Conservation (phyloP, 2,329 filamentous ascomycete genomes). For the Pleomassaria siparia region DNA sequence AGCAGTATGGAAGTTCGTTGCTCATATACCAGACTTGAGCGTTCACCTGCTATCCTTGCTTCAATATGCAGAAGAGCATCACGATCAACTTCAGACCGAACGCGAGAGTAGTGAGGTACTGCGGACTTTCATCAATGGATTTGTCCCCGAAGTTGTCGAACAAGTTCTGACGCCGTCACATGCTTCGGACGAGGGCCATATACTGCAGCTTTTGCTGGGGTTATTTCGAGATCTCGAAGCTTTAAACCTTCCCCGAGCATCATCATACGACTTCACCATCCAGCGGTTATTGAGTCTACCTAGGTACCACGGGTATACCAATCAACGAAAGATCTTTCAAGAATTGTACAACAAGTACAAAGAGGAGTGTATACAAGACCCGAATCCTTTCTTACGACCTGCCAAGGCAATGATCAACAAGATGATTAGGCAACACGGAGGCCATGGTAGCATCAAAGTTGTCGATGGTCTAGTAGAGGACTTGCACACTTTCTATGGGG, state of each 20-base stretch:
- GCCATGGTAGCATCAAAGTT: conserved; percentile 15
- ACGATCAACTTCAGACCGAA: conserved; percentile 23
- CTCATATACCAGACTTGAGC: conserved; percentile 25
- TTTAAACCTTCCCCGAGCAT: conserved; percentile 18
- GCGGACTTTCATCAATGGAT: conserved; percentile 26
- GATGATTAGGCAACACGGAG: conserved; percentile 24
- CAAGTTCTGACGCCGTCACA: conserved; percentile 19
- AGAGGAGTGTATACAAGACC: conserved; percentile 11
- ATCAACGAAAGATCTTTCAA: conserved; percentile 27
- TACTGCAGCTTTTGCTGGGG: conserved; percentile 26
- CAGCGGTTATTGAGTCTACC: conserved; percentile 25
- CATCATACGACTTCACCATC: conserved; percentile 32
- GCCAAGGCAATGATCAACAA: conserved; percentile 19
- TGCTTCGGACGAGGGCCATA: conserved; percentile 25
- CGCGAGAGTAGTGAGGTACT: conserved; percentile 16
- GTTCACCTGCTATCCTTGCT: conserved; percentile 31
- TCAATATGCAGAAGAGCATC: conserved; percentile 24
- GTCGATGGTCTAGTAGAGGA: not conserved
- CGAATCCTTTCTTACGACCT: conserved; percentile 15
- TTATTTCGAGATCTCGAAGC: conserved; percentile 27
- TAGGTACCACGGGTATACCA: conserved; percentile 30
- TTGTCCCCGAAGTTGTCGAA: conserved; percentile 31
- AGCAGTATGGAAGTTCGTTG: conserved; percentile 27
- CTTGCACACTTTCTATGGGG: not conserved
- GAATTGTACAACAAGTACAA: conserved; percentile 30